Evolutionary conservation across 2,329 filamentous ascomycete species (phyloP).

Genomic region (Ophiocordyceps camponoti-floridani): DNA sequence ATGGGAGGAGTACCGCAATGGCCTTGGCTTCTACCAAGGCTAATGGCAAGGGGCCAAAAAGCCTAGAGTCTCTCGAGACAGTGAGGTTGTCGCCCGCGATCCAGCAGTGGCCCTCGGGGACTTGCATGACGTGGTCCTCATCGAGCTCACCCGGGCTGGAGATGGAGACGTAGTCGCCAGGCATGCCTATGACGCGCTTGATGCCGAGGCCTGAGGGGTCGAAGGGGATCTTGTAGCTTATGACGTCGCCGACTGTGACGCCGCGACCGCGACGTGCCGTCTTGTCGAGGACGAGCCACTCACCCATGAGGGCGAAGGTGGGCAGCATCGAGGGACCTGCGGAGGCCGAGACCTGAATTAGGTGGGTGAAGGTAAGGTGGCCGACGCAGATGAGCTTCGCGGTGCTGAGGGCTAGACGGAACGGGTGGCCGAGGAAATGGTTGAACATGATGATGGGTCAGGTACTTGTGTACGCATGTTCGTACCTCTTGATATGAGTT

Average conservation of each 20-base stretch:
- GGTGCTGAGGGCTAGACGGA: conserved; percentile 16
- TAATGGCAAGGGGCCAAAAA: conserved; percentile 73
- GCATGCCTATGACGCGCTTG: conserved; percentile 66
- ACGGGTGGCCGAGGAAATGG: conserved; percentile 20
- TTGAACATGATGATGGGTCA: conserved; percentile 7
- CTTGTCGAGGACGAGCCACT: conserved; percentile 52
- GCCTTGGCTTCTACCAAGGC: conserved; percentile 74
- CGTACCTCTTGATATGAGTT: no score
- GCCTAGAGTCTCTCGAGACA: conserved; percentile 70
- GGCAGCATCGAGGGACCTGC: conserved; percentile 79
- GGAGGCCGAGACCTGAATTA: conserved; percentile 39
- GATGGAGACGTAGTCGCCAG: conserved; percentile 56
- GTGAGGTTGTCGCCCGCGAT: conserved; percentile 74
- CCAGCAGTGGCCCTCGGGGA: conserved; percentile 87
- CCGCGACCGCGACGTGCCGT: conserved; percentile 49
- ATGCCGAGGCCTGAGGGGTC: conserved; percentile 42
- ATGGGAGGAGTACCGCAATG: conserved; percentile 41
- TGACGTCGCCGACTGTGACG: conserved; percentile 62
- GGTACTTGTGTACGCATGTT: no score
- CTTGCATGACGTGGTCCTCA: conserved; percentile 30
- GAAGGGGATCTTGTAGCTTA: conserved; percentile 61
- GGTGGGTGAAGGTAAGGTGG: conserved; percentile 35
- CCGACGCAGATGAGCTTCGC: conserved; percentile 22
- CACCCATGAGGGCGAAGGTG: conserved; percentile 50
- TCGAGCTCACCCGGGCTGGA: conserved; percentile 36